Evolutionary conservation across 176 grass and related monocot genomes (phyloP).

Genomic region (Puya raimondii): DNA sequence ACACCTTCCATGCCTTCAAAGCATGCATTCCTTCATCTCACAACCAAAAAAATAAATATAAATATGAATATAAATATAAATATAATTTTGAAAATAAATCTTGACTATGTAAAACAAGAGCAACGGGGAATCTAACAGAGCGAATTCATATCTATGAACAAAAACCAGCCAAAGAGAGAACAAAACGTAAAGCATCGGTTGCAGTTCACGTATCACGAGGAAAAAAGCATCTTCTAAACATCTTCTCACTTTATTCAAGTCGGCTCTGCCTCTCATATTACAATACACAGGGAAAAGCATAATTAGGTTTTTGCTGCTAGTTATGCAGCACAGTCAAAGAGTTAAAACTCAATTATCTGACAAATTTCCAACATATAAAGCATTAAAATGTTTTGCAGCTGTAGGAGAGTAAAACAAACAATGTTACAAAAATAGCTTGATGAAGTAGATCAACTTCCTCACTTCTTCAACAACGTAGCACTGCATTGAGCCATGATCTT

Average conservation of each 20-base stretch:
- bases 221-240: neutral
- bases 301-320: constrained; percentile 40
- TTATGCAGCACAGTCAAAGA: constrained; percentile 39
- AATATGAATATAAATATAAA: neutral
- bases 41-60: neutral
- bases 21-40: neutral
- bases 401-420: constrained; percentile 14
- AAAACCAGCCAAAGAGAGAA: too few species aligned
- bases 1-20: neutral
- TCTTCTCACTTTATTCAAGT: constrained; percentile 36
- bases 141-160: neutral
- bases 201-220: neutral
- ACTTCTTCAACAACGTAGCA: constrained; percentile 68
- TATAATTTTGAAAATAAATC: neutral
- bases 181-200: too few species aligned
- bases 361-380: constrained; percentile 9
- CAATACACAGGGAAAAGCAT: constrained; percentile 30
- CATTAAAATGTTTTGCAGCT: constrained; percentile 1
- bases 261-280: constrained; percentile 38
- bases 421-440: neutral
- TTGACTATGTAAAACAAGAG: neutral
- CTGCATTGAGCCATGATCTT: constrained; percentile 99
- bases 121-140: neutral
- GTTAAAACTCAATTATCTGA: constrained; percentile 19
- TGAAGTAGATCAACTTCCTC: constrained; percentile 6